Conservation (phyloP, 768 basidiomycete species). For the Suillus plorans region DNA sequence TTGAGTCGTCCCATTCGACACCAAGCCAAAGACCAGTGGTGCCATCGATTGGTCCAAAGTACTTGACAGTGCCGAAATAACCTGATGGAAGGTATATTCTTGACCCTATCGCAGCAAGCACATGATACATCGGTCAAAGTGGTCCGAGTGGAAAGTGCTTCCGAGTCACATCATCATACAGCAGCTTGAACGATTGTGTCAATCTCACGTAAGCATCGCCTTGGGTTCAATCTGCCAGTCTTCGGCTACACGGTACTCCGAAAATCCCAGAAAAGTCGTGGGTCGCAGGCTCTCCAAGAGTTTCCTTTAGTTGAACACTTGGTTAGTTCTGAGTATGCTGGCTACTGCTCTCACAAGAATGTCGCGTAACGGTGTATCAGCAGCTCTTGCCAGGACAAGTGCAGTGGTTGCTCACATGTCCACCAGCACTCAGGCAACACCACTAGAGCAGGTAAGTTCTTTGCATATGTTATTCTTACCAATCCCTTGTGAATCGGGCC, state of each 20-base stretch:
- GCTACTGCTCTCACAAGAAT: constrained; percentile 26
- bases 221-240: background rate
- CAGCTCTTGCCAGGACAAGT: constrained; percentile 29
- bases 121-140: background rate
- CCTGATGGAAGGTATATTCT: constrained; percentile 52
- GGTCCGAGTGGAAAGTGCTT: background rate
- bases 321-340: constrained; percentile 22
- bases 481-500: background rate
- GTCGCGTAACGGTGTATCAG: constrained; percentile 25
- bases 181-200: background rate
- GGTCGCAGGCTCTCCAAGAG: background rate
- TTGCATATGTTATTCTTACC: background rate
- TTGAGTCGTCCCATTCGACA: constrained; percentile 92
- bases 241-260: constrained; percentile 3
- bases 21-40: constrained; percentile 84
- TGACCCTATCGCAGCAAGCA: constrained; percentile 34
- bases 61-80: constrained; percentile 69
- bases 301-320: background rate
- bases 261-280: background rate
- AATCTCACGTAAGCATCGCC: background rate
- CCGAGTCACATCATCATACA: background rate
- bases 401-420: constrained; percentile 38
- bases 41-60: constrained; percentile 60
- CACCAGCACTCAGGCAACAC: constrained; percentile 15
- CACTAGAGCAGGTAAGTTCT: constrained; percentile 26